Evolutionary conservation across 345 rosid genomes (phyloP), one percentile per base, ranked within the genome.

Genomic region (Eutrema yunnanense): DNA sequence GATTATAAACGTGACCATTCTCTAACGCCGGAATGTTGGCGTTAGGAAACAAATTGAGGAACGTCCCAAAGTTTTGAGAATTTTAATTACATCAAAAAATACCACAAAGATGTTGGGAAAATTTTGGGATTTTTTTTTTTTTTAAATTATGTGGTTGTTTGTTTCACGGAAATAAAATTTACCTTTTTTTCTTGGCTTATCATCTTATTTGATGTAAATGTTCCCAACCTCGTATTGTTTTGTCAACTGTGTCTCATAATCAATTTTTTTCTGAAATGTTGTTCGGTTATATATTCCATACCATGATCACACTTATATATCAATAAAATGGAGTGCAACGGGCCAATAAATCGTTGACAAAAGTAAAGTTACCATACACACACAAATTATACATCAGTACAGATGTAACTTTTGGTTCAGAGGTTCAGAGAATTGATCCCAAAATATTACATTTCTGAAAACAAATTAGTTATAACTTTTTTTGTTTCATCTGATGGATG

Each of bases 1-100:
- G 99, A 95, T 76, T 58, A 69, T 42, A 92, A 80, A 27, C 83
- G 99, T 57, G 96, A 95, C 72, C 98, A 86, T 73, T 84, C 92
- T 69, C 71, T 86, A 40, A 95, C 96, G 13, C 98, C 99, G 0
- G 99, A 95, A 75, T 95, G 99, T 74, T 56, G 86, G 85, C 57
- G 67, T 16, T 81, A 75, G 58, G 8, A 14, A 30, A 33, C 27
- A 5, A 30, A 5, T 27, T 30, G 51, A 48, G 4, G 43, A 46
- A 30, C 6, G 14, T 54, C 46, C 44, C 40, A 55, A 69, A 44
- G 26, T 46, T 48, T 48, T 29, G 26, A 55, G 56, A 57, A 8
- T 30, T 64, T 38, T 57, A 11, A 54, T 32, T 63, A 40, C 41
- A 49, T 63, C 6, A 63, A 38, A 62, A 43, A 62, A 1, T 67